Evolutionary conservation across 2,329 filamentous ascomycete species (phyloP).

Genomic region (Aspergillus fumigatus): DNA sequence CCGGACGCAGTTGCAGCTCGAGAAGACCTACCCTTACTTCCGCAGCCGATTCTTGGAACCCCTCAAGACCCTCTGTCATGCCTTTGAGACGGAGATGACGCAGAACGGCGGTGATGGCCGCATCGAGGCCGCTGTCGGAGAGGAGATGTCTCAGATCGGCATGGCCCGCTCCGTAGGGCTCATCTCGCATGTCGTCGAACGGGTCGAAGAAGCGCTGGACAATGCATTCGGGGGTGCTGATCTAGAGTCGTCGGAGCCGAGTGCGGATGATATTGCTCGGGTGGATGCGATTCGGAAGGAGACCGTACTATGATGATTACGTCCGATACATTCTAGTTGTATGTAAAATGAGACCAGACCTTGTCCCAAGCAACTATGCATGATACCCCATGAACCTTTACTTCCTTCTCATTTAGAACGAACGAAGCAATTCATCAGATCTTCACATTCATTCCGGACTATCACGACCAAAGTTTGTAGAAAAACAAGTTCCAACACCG

Average conservation of each 20-base stretch:
- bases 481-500: background rate
- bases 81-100: constrained; percentile 28
- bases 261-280: constrained; percentile 25
- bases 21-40: constrained; percentile 31
- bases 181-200: constrained; percentile 28
- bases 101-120: constrained; percentile 34
- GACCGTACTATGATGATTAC: constrained; percentile 7
- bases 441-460: background rate
- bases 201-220: constrained; percentile 30
- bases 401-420: background rate
- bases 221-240: constrained; percentile 28
- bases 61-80: constrained; percentile 27
- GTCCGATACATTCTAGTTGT: background rate
- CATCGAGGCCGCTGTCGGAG: constrained; percentile 31
- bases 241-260: constrained; percentile 23
- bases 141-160: constrained; percentile 30
- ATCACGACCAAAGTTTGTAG: background rate
- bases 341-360: background rate
- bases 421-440: background rate
- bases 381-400: background rate
- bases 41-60: constrained; percentile 28
- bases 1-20: constrained; percentile 45
- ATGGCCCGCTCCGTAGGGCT: constrained; percentile 34
- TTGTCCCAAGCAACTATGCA: background rate
- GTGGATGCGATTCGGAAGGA: constrained; percentile 25